phyloP scores from a whole-genome alignment of 1,139 yeast genomes.

The Zygoascus hellenicus region DNA sequence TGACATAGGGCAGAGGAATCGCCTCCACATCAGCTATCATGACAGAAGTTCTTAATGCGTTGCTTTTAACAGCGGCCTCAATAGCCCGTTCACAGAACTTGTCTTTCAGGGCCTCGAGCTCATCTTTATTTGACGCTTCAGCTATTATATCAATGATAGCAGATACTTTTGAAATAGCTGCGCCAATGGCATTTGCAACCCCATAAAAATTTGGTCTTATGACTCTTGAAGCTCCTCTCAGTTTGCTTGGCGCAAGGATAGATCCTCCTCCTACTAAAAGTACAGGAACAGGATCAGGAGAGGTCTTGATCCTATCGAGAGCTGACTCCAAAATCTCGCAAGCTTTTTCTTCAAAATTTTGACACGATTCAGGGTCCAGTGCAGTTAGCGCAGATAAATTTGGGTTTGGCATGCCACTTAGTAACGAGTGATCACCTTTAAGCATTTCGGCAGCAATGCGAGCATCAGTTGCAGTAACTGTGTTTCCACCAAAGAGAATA shows the following conservation, averaged over 20 bases:
- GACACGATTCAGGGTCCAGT: constrained; percentile 14
- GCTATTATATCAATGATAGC: constrained; percentile 20
- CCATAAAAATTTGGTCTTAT: constrained; percentile 38
- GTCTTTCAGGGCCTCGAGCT: constrained; percentile 3
- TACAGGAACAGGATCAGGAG: constrained; percentile 41
- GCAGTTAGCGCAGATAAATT: neutral
- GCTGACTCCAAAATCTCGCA: constrained; percentile 33
- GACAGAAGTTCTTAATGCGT: constrained; percentile 15
- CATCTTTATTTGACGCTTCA: constrained; percentile 12
- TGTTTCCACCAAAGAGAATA: constrained; percentile 38
- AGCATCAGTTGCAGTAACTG: constrained; percentile 37
- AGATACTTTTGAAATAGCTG: constrained; percentile 42
- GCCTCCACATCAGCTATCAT: constrained; percentile 17
- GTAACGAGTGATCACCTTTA: constrained; percentile 9
- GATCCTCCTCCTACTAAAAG: constrained; percentile 45
- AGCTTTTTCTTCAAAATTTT: constrained; percentile 25
- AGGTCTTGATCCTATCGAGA: constrained; percentile 40
- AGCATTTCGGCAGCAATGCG: constrained; percentile 25
- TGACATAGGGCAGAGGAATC: constrained; percentile 19
- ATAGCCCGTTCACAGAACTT: constrained; percentile 9
- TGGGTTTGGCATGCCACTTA: neutral
- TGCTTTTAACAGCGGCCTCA: constrained; percentile 16
- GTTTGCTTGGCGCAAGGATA: constrained; percentile 35
- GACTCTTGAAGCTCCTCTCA: constrained; percentile 40
- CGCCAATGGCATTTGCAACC: constrained; percentile 45